Evolutionary conservation across 352 stramenopile species (phyloP).

Genomic region (Phytophthora idaei): DNA sequence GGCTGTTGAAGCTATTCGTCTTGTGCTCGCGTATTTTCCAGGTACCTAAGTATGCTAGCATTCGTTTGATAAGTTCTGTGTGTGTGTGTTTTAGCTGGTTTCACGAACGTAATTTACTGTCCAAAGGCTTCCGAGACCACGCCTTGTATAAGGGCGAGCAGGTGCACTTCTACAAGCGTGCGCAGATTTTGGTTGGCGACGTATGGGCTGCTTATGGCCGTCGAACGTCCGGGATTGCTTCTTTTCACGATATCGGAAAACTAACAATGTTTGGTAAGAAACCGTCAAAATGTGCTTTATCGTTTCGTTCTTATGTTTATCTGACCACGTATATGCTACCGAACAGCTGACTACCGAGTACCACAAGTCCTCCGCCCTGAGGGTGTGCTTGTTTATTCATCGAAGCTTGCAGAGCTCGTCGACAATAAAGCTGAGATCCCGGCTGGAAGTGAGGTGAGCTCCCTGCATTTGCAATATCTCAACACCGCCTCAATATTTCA

Average conservation of each 20-base stretch:
- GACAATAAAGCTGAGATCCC: constrained; percentile 63
- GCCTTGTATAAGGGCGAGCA: constrained; percentile 81
- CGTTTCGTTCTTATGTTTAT: background rate
- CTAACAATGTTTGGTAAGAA: constrained; percentile 88
- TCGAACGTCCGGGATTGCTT: constrained; percentile 43
- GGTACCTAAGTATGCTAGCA: constrained; percentile 21
- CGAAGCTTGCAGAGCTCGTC: constrained; percentile 49
- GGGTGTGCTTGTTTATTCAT: constrained; percentile 71
- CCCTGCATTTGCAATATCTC: background rate
- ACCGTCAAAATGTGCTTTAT: background rate
- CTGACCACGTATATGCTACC: background rate
- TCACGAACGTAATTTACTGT: background rate
- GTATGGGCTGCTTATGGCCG: constrained; percentile 88
- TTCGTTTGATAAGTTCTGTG: background rate
- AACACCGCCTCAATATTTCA: too few species aligned
- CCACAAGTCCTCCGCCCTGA: constrained; percentile 78
- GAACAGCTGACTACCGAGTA: constrained; percentile 86
- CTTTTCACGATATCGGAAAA: constrained; percentile 83
- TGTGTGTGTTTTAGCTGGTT: background rate
- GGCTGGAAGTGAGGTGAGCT: constrained; percentile 64
- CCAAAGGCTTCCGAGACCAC: constrained; percentile 81
- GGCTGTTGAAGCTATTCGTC: constrained; percentile 62
- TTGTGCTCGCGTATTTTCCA: constrained; percentile 77
- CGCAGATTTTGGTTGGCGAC: constrained; percentile 88
- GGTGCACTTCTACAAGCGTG: constrained; percentile 91